A percentile compares a stretch with the other conserved stretches of the same genome.
phyloP scores from a whole-genome alignment of 2,329 filamentous ascomycete genomes.

The Dothidotthia symphoricarpi region DNA sequence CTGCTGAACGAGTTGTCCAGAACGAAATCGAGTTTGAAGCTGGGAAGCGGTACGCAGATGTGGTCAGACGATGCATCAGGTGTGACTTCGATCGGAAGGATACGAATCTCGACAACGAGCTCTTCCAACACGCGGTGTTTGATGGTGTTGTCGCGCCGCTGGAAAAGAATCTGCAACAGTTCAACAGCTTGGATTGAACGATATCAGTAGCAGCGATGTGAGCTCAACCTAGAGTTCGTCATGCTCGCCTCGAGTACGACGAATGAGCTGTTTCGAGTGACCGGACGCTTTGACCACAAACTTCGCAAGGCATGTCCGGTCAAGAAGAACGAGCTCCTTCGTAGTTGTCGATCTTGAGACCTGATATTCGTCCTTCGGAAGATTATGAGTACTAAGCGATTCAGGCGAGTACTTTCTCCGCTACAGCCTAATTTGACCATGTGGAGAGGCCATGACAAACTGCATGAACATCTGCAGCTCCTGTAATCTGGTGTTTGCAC shows the following conservation, averaged over 20 bases:
- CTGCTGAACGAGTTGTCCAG: conserved; percentile 10
- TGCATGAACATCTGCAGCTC: conserved; percentile 8
- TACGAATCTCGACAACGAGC: conserved; percentile 12
- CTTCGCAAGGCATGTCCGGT: too few relatives aligned
- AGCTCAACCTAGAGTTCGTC: too few relatives aligned
- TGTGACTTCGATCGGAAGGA: conserved; percentile 18
- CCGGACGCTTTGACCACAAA: too few relatives aligned
- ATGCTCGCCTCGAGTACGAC: too few relatives aligned
- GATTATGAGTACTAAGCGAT: conserved; percentile 7
- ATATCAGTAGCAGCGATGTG: too few relatives aligned
- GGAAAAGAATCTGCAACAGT: conserved; percentile 12
- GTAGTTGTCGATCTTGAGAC: too few relatives aligned
- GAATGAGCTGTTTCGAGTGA: background rate
- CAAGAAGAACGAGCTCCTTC: too few relatives aligned
- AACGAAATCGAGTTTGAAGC: conserved; percentile 10
- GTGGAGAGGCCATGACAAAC: conserved; percentile 6
- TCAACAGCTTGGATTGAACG: conserved; percentile 11
- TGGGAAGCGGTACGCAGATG: conserved; percentile 15
- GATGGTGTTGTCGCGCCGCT: conserved; percentile 17
- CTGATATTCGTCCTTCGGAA: too few relatives aligned
- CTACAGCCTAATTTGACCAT: conserved; percentile 3
- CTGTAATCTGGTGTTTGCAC: background rate
- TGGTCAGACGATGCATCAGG: conserved; percentile 14
- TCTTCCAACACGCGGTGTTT: conserved; percentile 16
- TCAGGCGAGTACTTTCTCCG: conserved; percentile 13